These are phyloP conservation scores for Cadophora malorum DNA, from an alignment of 2,329 filamentous ascomycete species.

Conservation along the genomic window DNA sequence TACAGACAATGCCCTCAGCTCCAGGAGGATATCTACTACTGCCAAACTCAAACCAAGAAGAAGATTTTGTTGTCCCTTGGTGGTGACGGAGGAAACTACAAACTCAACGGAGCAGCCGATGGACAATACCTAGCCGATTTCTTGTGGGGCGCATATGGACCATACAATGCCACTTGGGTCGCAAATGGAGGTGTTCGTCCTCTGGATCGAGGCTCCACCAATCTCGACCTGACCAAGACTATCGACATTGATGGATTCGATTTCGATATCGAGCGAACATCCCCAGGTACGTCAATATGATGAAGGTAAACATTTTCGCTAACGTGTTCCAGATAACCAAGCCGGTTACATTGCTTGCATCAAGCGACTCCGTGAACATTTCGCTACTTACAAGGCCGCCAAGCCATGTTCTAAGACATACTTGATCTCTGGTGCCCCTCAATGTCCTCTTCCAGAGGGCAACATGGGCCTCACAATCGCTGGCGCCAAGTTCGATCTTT, in stretches of 20 bases:
- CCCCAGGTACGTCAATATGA: constrained; percentile 31
- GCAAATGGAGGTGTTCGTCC: constrained; percentile 42
- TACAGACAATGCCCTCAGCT: constrained; percentile 47
- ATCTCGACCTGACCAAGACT: constrained; percentile 24
- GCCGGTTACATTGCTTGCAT: constrained; percentile 42
- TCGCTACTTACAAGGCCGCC: constrained; percentile 27
- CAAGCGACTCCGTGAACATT: constrained; percentile 40
- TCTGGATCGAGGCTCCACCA: constrained; percentile 36
- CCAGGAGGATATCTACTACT: constrained; percentile 48
- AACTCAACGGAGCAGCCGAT: constrained; percentile 20
- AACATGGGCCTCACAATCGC: constrained; percentile 43
- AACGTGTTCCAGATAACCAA: constrained; percentile 33
- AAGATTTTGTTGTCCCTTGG: constrained; percentile 52
- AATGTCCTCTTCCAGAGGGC: constrained; percentile 43
- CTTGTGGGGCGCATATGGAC: constrained; percentile 52
- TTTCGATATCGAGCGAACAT: constrained; percentile 43
- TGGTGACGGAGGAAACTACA: constrained; percentile 35
- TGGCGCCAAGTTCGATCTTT: constrained; percentile 41
- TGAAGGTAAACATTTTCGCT: constrained; percentile 13
- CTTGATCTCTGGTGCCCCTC: constrained; percentile 44
- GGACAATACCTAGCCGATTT: constrained; percentile 46
- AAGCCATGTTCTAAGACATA: constrained; percentile 40
- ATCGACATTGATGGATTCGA: constrained; percentile 46
- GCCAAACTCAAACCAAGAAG: constrained; percentile 48
- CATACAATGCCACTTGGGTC: constrained; percentile 45